Evolutionary conservation across 2,329 filamentous ascomycete species (phyloP), one percentile per base, ranked within the genome.

Genomic region (Daldinia sp.): DNA sequence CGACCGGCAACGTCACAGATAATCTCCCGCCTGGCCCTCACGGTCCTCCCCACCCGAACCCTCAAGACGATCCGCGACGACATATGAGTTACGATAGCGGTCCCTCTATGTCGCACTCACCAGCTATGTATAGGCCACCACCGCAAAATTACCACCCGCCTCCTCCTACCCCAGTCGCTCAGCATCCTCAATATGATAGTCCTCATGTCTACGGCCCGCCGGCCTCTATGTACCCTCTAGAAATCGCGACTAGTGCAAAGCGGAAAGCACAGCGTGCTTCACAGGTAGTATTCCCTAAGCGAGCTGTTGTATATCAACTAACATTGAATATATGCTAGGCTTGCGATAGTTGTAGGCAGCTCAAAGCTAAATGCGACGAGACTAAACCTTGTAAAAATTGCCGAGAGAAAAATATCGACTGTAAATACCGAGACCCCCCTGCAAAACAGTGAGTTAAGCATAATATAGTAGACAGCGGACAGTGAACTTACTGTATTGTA

Each of bases 291-390:
- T 49, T 50, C 25, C 34, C 52, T 19, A 11, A 27, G 45, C 23
- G 19, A 53, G 30, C n/a, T 51, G 34, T 29, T 27, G n/a, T 21
- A 49, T 19, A 48, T 49, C 27, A 54, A 39, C 59, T 67, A n/a
- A 75, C 74, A 63, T 58, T 69, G 59, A 64, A 69, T 30, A 56
- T 66, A 53, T 61, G 51, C 35, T 66, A 96, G 89, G 95, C 95
- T 34, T 99, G 95, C 77, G 93, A 96, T 73, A 92, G 90, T 76
- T 97, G 93, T 77, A 88, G 93, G 61, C 86, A 91, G 63, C 85
- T 94, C 35, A 97, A 96, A 77, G 93, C 93, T 11, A 96, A 96
- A 78, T 97, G 93, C 75, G 93, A 96, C 71, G 93, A 97, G 80
- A 88, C 89, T 9, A 88, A 90, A 68, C 93, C 91, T 1, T 90